These are phyloP conservation scores for Geoglossum glabrum DNA, from an alignment of 495 filamentous ascomycete genomes.

Conservation along the genomic window DNA sequence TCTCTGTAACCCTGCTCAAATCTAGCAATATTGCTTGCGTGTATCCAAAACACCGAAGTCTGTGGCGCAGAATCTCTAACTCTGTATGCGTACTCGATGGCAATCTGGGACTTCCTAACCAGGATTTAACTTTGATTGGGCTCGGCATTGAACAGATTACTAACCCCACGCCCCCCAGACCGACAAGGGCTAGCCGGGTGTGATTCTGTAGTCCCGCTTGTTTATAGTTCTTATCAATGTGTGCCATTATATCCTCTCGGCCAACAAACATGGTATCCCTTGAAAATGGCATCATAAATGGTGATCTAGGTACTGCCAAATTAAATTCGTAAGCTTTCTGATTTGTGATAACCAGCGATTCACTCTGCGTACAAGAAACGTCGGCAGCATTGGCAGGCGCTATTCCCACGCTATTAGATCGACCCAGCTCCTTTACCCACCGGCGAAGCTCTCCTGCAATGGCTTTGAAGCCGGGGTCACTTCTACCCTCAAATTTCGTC, in stretches of 20 bases:
- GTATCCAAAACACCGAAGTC: slow-evolving; percentile 27
- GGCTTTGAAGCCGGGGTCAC: not conserved
- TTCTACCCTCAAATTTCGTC: not conserved
- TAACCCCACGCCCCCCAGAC: slow-evolving; percentile 30
- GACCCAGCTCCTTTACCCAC: not conserved
- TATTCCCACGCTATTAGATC: too few species aligned
- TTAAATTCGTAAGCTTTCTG: not conserved
- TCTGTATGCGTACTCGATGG: slow-evolving; percentile 27
- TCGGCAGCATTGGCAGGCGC: too few species aligned
- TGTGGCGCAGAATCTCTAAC: slow-evolving; percentile 16
- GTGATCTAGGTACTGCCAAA: not conserved
- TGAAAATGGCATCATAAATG: slow-evolving; percentile 14
- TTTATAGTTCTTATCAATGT: slow-evolving; percentile 15
- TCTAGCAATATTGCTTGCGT: slow-evolving; percentile 17
- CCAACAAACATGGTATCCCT: slow-evolving; percentile 24
- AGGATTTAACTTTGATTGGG: not conserved
- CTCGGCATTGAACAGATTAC: not conserved
- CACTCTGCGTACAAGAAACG: too few species aligned
- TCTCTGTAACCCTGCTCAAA: slow-evolving; percentile 26
- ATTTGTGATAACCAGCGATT: too few species aligned
- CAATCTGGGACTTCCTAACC: slow-evolving; percentile 32
- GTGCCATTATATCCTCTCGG: slow-evolving; percentile 18
- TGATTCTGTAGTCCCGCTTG: not conserved
- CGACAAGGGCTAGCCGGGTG: slow-evolving; percentile 5
- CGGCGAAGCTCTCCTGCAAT: not conserved